Conservation (phyloP, 345 rosid genomes). For the Angophora floribunda region DNA sequence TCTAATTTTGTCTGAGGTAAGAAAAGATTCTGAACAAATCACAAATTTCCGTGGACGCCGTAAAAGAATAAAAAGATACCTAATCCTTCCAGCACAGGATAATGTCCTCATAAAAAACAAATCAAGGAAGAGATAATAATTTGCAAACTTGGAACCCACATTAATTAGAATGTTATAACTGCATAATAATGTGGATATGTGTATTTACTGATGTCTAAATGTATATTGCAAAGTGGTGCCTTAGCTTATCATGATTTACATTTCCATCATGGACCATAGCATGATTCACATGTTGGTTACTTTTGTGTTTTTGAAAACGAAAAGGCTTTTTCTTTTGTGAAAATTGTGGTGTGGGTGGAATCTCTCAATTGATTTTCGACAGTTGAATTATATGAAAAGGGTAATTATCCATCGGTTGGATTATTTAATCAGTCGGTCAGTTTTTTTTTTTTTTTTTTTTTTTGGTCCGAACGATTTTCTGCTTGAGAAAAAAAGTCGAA, state of each 20-base stretch:
- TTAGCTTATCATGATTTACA: not conserved
- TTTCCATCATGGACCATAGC: not conserved
- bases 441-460: too few species aligned
- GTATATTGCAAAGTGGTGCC: not conserved
- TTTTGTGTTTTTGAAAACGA: not conserved
- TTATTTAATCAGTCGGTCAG: not conserved
- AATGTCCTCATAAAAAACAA: too few species aligned
- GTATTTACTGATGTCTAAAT: too few species aligned
- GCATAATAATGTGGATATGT: not conserved
- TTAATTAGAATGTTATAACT: not conserved
- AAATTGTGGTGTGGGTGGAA: too few species aligned
- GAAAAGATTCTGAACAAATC: not conserved
- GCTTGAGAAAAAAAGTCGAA: not conserved
- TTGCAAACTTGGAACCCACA: not conserved
- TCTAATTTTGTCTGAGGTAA: not conserved
- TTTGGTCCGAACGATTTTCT: not conserved
- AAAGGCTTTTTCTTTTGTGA: not conserved
- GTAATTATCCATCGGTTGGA: not conserved
- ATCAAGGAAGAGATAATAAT: not conserved
- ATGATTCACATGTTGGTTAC: not conserved
- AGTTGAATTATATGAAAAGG: not conserved
- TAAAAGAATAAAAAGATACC: too few species aligned
- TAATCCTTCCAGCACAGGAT: not conserved
- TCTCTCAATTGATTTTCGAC: not conserved
- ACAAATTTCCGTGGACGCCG: not conserved